Conservation (phyloP, 805 yeast genomes). For the Yarrowia bubula region DNA sequence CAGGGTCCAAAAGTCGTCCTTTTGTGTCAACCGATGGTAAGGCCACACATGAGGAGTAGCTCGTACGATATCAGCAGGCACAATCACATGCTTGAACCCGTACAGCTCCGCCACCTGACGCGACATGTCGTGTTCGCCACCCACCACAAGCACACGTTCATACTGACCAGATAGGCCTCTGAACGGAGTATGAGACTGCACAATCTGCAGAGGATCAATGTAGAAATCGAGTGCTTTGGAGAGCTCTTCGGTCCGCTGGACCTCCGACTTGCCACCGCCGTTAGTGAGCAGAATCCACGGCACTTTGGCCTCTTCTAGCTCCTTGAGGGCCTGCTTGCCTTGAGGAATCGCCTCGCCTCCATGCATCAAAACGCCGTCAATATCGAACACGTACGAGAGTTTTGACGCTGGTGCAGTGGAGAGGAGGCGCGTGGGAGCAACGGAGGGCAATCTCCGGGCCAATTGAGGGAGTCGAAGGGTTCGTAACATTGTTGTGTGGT, state of each 20-base stretch:
- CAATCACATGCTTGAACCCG: conserved; percentile 74
- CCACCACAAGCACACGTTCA: conserved; percentile 71
- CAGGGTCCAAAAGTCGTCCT: conserved; percentile 44
- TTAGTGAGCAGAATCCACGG: conserved; percentile 86
- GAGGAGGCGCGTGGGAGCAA: background rate
- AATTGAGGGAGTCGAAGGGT: background rate
- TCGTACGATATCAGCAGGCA: conserved; percentile 69
- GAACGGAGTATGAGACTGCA: conserved; percentile 88
- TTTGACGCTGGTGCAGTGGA: background rate
- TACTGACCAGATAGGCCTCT: conserved; percentile 53
- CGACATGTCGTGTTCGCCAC: conserved; percentile 72
- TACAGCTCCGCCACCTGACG: conserved; percentile 69
- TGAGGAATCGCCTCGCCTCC: conserved; percentile 65
- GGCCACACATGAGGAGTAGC: conserved; percentile 62
- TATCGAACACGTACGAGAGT: conserved; percentile 36
- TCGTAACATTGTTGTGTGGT: background rate
- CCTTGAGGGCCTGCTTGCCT: conserved; percentile 59
- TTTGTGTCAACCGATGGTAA: conserved; percentile 53
- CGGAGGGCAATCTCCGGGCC: background rate
- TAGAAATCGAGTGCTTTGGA: conserved; percentile 46
- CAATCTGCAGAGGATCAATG: conserved; percentile 55
- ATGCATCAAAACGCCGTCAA: conserved; percentile 84
- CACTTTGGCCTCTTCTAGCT: conserved; percentile 52
- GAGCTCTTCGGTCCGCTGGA: conserved; percentile 54
- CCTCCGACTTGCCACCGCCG: conserved; percentile 82